Conservation (phyloP, 148 eudicot species). For the Rhododendron ferrugineum region DNA sequence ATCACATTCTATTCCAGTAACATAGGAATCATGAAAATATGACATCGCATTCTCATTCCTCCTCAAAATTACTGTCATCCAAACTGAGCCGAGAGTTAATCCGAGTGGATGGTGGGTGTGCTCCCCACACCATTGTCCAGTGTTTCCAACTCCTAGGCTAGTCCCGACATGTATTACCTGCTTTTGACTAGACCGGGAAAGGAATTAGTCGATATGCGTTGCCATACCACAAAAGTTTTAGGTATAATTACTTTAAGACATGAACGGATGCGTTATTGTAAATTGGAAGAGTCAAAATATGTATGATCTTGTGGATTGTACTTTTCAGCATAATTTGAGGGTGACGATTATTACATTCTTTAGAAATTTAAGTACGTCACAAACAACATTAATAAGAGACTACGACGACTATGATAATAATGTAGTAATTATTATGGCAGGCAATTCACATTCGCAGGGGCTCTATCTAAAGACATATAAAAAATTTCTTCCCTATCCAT, state of each 20-base stretch:
- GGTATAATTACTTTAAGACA: too few relatives aligned
- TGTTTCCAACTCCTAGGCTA: too few relatives aligned
- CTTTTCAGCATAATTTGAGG: not conserved
- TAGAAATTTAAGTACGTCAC: not conserved
- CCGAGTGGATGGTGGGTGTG: not conserved
- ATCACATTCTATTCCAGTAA: too few relatives aligned
- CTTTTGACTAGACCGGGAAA: too few relatives aligned
- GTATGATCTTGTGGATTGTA: not conserved
- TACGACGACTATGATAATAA: too few relatives aligned
- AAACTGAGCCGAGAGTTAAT: not conserved
- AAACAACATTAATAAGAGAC: too few relatives aligned
- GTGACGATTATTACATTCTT: not conserved
- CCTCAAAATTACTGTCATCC: too few relatives aligned
- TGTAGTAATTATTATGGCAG: not conserved
- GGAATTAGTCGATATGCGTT: too few relatives aligned
- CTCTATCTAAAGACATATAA: not conserved
- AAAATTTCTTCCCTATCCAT: not conserved
- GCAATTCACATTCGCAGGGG: not conserved
- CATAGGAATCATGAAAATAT: not conserved
- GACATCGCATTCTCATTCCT: not conserved
- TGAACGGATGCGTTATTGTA: not conserved
- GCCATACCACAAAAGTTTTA: too few relatives aligned
- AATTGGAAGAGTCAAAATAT: not conserved
- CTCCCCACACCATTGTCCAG: not conserved
- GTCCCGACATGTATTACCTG: too few relatives aligned